phyloP scores from a whole-genome alignment of 139 green algal species.

The Eudorina sp. region DNA sequence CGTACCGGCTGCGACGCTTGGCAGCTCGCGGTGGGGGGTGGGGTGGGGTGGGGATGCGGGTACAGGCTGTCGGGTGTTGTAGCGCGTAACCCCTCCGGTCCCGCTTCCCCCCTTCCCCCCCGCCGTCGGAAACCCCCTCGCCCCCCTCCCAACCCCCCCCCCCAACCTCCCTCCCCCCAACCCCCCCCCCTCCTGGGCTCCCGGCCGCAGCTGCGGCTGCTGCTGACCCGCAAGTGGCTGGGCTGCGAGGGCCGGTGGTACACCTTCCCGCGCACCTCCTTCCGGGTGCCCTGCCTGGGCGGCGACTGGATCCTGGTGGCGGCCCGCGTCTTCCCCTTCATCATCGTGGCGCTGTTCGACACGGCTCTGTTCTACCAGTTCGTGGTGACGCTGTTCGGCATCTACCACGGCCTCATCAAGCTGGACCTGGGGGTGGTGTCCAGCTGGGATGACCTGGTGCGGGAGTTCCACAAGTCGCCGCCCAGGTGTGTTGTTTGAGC shows the following conservation, averaged over 20 bases:
- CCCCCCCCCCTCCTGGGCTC: neutral
- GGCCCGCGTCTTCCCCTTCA: slow-evolving; percentile 19
- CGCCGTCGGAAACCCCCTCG: too few species aligned
- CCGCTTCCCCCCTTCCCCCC: too few species aligned
- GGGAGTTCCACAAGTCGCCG: slow-evolving; percentile 53
- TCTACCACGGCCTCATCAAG: slow-evolving; percentile 43
- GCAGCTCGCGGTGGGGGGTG: too few species aligned
- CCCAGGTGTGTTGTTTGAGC: slow-evolving; percentile 18
- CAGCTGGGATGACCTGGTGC: slow-evolving; percentile 41
- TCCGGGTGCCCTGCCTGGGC: neutral
- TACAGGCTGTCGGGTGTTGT: too few species aligned
- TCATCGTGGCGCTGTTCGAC: slow-evolving; percentile 42
- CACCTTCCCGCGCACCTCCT: neutral
- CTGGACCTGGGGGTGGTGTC: slow-evolving; percentile 40
- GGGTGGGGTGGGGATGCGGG: too few species aligned
- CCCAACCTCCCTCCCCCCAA: neutral
- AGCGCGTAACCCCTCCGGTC: too few species aligned
- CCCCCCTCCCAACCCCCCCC: neutral
- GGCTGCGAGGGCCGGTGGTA: slow-evolving; percentile 5
- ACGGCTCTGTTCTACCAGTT: slow-evolving; percentile 51
- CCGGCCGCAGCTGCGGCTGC: slow-evolving; percentile 11
- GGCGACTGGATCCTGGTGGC: slow-evolving; percentile 44
- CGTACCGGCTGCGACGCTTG: too few species aligned
- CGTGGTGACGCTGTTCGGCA: slow-evolving; percentile 20
- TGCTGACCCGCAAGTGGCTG: slow-evolving; percentile 37